Percentiles rank a stretch among this genome's conserved stretches.
Conservation (phyloP, 2,329 filamentous ascomycete genomes). For the Apiospora marii region DNA sequence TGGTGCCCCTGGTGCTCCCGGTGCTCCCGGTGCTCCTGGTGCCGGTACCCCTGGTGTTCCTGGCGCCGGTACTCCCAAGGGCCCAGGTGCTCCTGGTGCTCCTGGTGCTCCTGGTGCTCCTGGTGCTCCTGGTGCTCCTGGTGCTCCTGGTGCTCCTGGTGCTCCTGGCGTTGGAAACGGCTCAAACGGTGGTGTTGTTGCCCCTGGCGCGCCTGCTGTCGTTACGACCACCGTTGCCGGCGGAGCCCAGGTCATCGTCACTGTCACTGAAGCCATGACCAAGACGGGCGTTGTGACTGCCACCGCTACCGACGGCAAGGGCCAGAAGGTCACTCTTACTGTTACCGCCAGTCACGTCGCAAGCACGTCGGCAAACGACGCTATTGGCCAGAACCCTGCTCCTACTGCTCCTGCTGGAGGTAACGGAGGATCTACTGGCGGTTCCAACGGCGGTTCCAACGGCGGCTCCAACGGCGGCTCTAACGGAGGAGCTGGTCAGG, state of each 20-base stretch:
- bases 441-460: not conserved
- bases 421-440: not conserved
- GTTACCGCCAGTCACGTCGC: constrained; percentile 22
- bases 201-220: not conserved
- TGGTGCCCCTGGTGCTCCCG: constrained; percentile 27
- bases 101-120: not conserved
- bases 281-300: not conserved
- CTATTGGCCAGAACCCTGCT: not conserved
- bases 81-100: constrained; percentile 29
- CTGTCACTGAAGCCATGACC: constrained; percentile 6
- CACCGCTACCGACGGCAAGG: constrained; percentile 7
- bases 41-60: constrained; percentile 28
- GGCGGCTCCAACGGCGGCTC: not conserved
- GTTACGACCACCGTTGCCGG: constrained; percentile 13
- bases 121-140: not conserved
- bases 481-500: not conserved
- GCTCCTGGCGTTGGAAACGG: not conserved
- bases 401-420: constrained; percentile 10
- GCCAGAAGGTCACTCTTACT: constrained; percentile 14
- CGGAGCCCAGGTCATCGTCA: not conserved
- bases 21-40: constrained; percentile 28
- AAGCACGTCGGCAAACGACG: constrained; percentile 7
- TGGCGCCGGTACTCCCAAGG: constrained; percentile 28
- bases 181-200: not conserved
- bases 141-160: constrained; percentile 2